Conservation (phyloP, 2,329 filamentous ascomycete species). For the Graphiopsis chlorocephala region DNA sequence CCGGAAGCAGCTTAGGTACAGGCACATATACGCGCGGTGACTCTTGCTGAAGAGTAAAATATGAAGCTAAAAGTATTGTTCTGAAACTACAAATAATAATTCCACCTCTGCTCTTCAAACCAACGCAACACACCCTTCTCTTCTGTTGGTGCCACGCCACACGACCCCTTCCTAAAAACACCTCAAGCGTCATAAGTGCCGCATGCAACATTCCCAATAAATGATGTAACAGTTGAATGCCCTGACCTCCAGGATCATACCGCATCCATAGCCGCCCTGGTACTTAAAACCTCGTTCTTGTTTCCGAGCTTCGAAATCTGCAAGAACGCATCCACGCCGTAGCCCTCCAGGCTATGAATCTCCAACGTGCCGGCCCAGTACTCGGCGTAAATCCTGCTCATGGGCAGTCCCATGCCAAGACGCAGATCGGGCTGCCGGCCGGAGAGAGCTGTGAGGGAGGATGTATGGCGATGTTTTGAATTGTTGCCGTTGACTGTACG, state of each 20-base stretch:
- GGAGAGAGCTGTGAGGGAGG: slow-evolving; percentile 75
- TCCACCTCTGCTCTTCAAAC: not conserved
- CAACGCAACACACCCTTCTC: not conserved
- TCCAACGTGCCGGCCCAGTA: slow-evolving; percentile 96
- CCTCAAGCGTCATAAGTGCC: not conserved
- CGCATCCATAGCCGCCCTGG: slow-evolving; percentile 52
- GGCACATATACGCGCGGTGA: not conserved
- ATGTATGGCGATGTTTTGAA: slow-evolving; percentile 27
- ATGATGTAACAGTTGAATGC: slow-evolving; percentile 3
- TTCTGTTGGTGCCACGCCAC: not conserved
- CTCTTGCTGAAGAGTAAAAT: not conserved
- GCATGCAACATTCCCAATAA: not conserved
- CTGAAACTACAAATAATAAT: not conserved
- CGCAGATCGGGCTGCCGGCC: slow-evolving; percentile 81
- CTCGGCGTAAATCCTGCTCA: slow-evolving; percentile 92
- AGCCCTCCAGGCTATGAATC: slow-evolving; percentile 88
- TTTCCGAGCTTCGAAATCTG: slow-evolving; percentile 96
- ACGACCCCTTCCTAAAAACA: not conserved
- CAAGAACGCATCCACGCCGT: slow-evolving; percentile 91
- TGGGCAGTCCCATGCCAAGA: slow-evolving; percentile 87
- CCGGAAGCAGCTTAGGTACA: not conserved
- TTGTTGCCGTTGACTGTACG: slow-evolving; percentile 28
- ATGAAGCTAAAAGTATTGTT: not conserved
- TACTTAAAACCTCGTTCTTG: slow-evolving; percentile 89
- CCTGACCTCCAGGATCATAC: slow-evolving; percentile 33